Evolutionary conservation across 164 flowering plant species (phyloP).

Genomic region (Houttuynia cordata): DNA sequence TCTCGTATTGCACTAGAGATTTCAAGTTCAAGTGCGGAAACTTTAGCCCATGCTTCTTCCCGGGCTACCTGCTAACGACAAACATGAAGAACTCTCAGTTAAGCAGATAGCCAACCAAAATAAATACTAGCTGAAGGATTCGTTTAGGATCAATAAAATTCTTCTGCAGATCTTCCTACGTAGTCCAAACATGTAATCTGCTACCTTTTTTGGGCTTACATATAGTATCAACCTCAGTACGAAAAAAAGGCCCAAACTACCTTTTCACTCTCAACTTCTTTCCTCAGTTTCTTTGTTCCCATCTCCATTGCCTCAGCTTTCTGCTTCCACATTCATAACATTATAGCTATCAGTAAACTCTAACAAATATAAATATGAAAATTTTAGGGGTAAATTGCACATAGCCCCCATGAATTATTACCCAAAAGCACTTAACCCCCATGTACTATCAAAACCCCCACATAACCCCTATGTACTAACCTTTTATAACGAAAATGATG

Average conservation of each 20-base stretch:
- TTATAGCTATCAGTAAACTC: constrained; percentile 1
- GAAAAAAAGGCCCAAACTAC: constrained; percentile 26
- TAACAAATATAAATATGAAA: not conserved
- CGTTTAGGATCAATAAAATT: not conserved
- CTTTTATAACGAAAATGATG: no score
- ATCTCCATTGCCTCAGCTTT: constrained; percentile 60
- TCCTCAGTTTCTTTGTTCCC: constrained; percentile 40
- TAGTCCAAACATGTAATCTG: not conserved
- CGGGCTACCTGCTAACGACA: constrained; percentile 97
- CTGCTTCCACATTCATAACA: constrained; percentile 31
- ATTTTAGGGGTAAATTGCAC: no score
- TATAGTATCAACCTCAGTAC: no score
- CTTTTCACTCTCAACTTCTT: constrained; percentile 87
- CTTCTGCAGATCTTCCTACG: not conserved
- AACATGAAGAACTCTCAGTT: constrained; percentile 42
- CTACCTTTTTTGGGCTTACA: no score
- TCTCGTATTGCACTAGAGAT: constrained; percentile 83
- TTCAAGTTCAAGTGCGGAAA: constrained; percentile 83
- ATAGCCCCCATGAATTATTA: no score
- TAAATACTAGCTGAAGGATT: not conserved
- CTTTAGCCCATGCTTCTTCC: constrained; percentile 99
- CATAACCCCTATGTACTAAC: no score
- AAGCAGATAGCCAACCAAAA: constrained; percentile 3
- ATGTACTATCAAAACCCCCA: no score
- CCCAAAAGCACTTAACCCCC: no score